Evolutionary conservation across 2,329 filamentous ascomycete genomes (phyloP), one percentile per base, ranked within the genome.

Genomic region (Claviceps spartinae): DNA sequence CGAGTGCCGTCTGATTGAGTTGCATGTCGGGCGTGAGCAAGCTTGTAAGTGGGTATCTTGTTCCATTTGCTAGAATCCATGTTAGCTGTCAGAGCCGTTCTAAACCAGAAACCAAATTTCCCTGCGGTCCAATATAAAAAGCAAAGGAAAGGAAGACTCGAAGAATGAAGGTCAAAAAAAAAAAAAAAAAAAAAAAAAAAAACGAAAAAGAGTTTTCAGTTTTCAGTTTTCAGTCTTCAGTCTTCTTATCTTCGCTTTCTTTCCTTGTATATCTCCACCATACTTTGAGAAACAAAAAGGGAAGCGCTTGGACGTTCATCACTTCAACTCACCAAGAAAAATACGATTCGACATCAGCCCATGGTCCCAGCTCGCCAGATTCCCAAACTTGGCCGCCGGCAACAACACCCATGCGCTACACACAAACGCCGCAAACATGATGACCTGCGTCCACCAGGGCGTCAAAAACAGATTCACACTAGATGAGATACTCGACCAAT

Each of bases 401-500:
- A 82, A 61, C 3, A 82, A 60, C 37, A 82, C 62, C 78, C 79
- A 82, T 56, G 73, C 76, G 58, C 73, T 78, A 55, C 76, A 64
- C 1, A 69, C 76, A 56, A 78, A 82, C 0, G 76, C 78, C 11
- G 65, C 51, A 54, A 80, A 81, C 24, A 77, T 64, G 30, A 80
- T 67, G 18, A 78, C 73, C 37, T 80, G 78, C 0, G 78, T 80
- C 66, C 76, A 81, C 69, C 75, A 82, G 0, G 75, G 79, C 3
- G 74, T 76, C 37, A 79, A 65, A 55, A 81, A 75, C 50, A 78
- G 62, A 48, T 70, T 78, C 11, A 67, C 70, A 44, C 69, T 69
- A 26, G 72, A 73, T n/a, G 73, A 72, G 49, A 82, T 73, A 55
- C 77, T 81, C 3, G 78, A 78, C 78, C 78, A 82, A 57, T 82